Evolutionary conservation across 23 red algal species (phyloP).

Genomic region (Gracilaria gracilis): DNA sequence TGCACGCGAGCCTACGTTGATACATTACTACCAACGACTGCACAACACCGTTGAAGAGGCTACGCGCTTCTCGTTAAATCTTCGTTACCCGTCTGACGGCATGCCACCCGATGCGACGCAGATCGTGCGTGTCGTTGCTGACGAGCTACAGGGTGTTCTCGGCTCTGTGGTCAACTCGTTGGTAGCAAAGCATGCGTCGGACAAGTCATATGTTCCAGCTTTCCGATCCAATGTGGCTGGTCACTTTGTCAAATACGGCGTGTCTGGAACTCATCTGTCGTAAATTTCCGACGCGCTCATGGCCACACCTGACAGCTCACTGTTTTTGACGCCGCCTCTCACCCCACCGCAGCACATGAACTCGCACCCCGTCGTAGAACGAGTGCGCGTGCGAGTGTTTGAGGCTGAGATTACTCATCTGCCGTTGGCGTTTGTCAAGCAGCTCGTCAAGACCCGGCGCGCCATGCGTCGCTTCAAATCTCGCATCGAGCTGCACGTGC

Average conservation of each 20-base stretch:
- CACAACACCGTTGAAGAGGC: too few relatives aligned
- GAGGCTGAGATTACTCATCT: too few relatives aligned
- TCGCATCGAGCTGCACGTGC: conserved; percentile 47
- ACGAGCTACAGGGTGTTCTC: too few relatives aligned
- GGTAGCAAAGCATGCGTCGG: background rate
- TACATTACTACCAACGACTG: conserved; percentile 9
- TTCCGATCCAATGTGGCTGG: conserved; percentile 16
- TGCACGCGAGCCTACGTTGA: conserved; percentile 8
- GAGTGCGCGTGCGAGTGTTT: conserved; percentile 56
- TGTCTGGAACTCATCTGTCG: background rate
- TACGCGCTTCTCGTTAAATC: too few relatives aligned
- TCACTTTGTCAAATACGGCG: conserved; percentile 52
- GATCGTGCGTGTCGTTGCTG: too few relatives aligned
- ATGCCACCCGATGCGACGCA: too few relatives aligned
- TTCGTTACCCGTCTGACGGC: too few relatives aligned
- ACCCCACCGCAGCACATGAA: background rate
- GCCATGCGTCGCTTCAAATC: conserved; percentile 25
- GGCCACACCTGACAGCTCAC: too few relatives aligned
- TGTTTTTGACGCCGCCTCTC: background rate
- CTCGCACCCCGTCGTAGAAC: background rate
- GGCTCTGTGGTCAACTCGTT: too few relatives aligned
- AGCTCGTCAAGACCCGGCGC: conserved; percentile 19
- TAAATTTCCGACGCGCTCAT: background rate
- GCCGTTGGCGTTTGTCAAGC: conserved; percentile 31
- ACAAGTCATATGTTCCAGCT: background rate